Percentiles rank a stretch among this genome's conserved stretches.
phyloP scores from a whole-genome alignment of 352 stramenopile species.

The Phytophthora pini region DNA sequence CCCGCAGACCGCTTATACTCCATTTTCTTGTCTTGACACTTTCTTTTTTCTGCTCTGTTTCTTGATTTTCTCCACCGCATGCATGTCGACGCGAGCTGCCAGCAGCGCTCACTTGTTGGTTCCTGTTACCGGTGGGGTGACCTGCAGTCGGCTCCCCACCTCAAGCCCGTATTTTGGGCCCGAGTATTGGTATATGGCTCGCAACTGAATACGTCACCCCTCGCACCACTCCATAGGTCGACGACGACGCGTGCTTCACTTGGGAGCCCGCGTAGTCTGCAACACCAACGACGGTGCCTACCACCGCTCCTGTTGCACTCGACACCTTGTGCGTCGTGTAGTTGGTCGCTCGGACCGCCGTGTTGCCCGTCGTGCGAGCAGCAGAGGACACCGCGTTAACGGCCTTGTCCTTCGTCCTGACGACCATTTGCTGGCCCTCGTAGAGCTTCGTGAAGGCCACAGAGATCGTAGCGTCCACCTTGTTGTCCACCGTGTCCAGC shows the following conservation, averaged over 20 bases:
- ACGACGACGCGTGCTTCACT: conserved; percentile 73
- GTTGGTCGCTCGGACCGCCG: conserved; percentile 58
- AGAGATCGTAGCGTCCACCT: conserved; percentile 73
- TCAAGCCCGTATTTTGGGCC: conserved; percentile 74
- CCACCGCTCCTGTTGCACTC: conserved; percentile 32
- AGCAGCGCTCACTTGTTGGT: conserved; percentile 31
- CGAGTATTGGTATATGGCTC: conserved; percentile 69
- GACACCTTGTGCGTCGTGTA: conserved; percentile 60
- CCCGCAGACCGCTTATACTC: conserved; percentile 36
- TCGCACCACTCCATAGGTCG: conserved; percentile 58
- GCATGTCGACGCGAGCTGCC: conserved; percentile 18
- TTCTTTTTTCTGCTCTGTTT: conserved; percentile 36
- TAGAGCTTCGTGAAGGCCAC: conserved; percentile 71
- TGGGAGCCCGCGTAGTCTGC: conserved; percentile 67
- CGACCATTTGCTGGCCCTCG: conserved; percentile 62
- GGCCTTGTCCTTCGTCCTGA: conserved; percentile 71
- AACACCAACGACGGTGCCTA: conserved; percentile 47
- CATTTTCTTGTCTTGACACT: conserved; percentile 29
- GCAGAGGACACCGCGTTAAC: conserved; percentile 46
- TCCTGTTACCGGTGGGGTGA: conserved; percentile 50
- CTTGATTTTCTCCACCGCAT: conserved; percentile 34
- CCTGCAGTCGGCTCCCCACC: conserved; percentile 47
- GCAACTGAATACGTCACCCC: conserved; percentile 64
- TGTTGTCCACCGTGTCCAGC: conserved; percentile 72
- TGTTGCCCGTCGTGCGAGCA: conserved; percentile 48